Conservation (phyloP, 805 yeast genomes). For the Saccharomycopsis olivae region DNA sequence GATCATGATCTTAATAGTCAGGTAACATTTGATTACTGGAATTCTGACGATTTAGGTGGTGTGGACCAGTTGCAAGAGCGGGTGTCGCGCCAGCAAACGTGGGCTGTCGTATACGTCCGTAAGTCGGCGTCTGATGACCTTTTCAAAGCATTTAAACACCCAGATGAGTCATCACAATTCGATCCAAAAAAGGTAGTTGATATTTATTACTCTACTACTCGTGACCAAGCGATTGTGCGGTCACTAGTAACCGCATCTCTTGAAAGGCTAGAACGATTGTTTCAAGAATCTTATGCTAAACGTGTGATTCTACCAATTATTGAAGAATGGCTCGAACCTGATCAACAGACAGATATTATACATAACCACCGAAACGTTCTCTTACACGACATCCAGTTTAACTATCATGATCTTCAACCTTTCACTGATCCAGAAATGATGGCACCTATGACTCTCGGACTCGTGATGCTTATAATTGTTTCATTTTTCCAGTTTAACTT, state of each 20-base stretch:
- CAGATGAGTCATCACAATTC: slow-evolving; percentile 15
- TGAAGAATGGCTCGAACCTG: slow-evolving; percentile 7
- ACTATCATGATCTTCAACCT: slow-evolving; percentile 37
- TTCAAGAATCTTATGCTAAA: slow-evolving; percentile 10
- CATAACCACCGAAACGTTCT: slow-evolving; percentile 4
- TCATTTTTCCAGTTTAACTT: slow-evolving; percentile 64
- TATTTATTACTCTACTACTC: slow-evolving; percentile 48
- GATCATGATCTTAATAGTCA: slow-evolving; percentile 8
- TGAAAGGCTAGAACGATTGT: slow-evolving; percentile 14
- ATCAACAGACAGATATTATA: slow-evolving; percentile 2
- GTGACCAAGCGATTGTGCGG: slow-evolving; percentile 44
- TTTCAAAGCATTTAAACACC: slow-evolving; percentile 21
- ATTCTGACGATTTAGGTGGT: neutral
- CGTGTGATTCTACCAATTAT: slow-evolving; percentile 11
- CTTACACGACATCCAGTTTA: slow-evolving; percentile 8
- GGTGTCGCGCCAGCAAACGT: slow-evolving; percentile 34
- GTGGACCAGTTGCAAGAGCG: neutral
- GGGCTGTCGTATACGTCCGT: slow-evolving; percentile 51
- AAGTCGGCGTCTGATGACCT: slow-evolving; percentile 34
- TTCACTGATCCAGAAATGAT: slow-evolving; percentile 34
- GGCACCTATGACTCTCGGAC: slow-evolving; percentile 69
- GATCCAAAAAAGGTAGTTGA: slow-evolving; percentile 24
- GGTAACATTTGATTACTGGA: slow-evolving; percentile 7
- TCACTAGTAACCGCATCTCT: slow-evolving; percentile 37
- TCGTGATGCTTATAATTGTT: slow-evolving; percentile 58